phyloP scores from a whole-genome alignment of 257 asterid genomes.

The Solanum virginianum region DNA sequence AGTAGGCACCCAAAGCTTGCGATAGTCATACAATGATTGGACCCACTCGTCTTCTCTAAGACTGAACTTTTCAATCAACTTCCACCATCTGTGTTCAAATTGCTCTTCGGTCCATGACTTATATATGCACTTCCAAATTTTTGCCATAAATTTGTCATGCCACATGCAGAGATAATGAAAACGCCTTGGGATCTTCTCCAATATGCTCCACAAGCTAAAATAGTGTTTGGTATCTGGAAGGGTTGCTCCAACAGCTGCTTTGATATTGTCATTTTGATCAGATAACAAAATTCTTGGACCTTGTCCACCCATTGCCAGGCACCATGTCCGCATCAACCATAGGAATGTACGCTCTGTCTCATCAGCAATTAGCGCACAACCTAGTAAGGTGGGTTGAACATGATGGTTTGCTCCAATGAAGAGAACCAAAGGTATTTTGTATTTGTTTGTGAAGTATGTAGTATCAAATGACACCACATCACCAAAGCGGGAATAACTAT shows the following conservation, averaged over 20 bases:
- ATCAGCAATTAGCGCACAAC: constrained; percentile 84
- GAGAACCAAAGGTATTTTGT: constrained; percentile 61
- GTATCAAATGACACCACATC: constrained; percentile 76
- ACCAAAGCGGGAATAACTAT: constrained; percentile 49
- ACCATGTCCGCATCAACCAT: constrained; percentile 83
- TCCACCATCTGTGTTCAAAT: constrained; percentile 83
- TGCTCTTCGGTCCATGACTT: constrained; percentile 61
- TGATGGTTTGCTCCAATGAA: constrained; percentile 86
- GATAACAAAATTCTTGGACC: constrained; percentile 61
- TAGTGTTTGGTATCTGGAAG: constrained; percentile 48
- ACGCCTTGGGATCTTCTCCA: constrained; percentile 58
- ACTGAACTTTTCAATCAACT: constrained; percentile 53
- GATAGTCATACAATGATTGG: constrained; percentile 49
- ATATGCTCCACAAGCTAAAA: constrained; percentile 50
- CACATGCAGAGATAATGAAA: constrained; percentile 57
- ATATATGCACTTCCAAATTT: constrained; percentile 60
- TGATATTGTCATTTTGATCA: constrained; percentile 56
- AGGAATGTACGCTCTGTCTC: constrained; percentile 56
- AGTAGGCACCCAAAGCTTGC: constrained; percentile 76
- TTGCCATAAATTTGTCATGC: constrained; percentile 52
- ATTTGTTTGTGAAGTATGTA: constrained; percentile 51
- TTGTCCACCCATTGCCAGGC: constrained; percentile 75
- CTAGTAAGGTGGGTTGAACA: constrained; percentile 67
- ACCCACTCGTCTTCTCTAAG: constrained; percentile 71
- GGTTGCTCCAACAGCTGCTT: constrained; percentile 47